Evolutionary conservation across 1,284 basidiomycete genomes (phyloP), one percentile per base, ranked within the genome.

Genomic region (Leccinum pallidistipes): DNA sequence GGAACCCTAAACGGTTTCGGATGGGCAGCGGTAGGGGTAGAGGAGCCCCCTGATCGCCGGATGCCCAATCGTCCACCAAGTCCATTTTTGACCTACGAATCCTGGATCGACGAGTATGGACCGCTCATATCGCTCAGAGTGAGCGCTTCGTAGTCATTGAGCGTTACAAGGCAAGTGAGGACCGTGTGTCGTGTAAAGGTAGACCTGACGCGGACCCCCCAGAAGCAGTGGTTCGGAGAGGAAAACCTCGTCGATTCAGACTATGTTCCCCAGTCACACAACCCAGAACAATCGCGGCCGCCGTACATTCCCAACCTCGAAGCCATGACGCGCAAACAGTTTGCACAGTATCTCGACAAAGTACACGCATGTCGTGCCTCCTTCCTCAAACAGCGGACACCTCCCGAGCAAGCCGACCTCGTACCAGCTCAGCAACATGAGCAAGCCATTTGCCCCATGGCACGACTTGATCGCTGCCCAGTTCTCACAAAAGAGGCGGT

Each of bases 331-430:
- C 79, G 74, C 16, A 67, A 66, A 29, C 76, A 86, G 68, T 91
- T 93, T 77, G 69, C 79, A 55, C 76, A 77, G 7, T 88, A 91
- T 72, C 74, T 91, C 49, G 66, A 76, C 14, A 80, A 81, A 63
- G 75, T 90, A 55, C 84, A 89, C 27, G 66, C 75, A 29, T 69
- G 83, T 58, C 81, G 88, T 10, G 29, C 12, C 2, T 71, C 79
- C 4, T 92, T 92, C 77, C 71, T 80, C 66, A 66, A 78, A 56
- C 63, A 85, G 38, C 64, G 77, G 52, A 58, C 66, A 2, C 60
- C 74, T n/a, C 68, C 71, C 57, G 65, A 66, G 32, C 65, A 66
- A 53, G 53, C 34, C 31, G 45, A 67, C 70, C 32, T 69, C 66
- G 61, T 63, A 76, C 65, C 79, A 66, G 69, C 78, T 57, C 75